A percentile compares a stretch with the other conserved stretches of the same genome.
phyloP scores from a whole-genome alignment of 257 asterid species.

The Prunella vulgaris region DNA sequence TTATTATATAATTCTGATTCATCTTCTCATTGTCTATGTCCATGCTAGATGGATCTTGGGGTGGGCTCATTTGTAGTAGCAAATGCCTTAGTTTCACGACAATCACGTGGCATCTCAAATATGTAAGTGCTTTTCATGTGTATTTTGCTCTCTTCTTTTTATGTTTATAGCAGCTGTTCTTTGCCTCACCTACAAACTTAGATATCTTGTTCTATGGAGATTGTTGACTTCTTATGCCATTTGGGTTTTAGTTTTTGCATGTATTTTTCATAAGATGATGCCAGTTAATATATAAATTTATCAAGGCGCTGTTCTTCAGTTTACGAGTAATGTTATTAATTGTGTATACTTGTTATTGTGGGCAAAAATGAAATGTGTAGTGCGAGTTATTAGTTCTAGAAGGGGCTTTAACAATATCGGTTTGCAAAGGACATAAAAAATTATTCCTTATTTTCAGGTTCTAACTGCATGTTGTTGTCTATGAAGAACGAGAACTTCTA shows the following conservation, averaged over 20 bases:
- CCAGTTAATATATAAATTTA: background rate
- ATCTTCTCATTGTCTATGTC: conserved; percentile 15
- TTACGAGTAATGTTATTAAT: background rate
- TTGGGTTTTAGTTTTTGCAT: background rate
- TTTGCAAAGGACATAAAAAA: background rate
- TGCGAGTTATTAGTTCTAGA: background rate
- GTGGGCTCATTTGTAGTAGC: conserved; percentile 89
- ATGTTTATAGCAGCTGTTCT: background rate
- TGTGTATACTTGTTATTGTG: background rate
- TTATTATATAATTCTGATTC: conserved; percentile 6
- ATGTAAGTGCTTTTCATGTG: conserved; percentile 37
- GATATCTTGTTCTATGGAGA: conserved; percentile 6
- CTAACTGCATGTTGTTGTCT: background rate
- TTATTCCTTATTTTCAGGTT: background rate
- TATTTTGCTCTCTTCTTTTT: background rate
- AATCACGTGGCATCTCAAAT: conserved; percentile 68
- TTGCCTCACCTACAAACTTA: background rate
- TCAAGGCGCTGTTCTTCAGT: background rate
- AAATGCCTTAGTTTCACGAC: conserved; percentile 84
- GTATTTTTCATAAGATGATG: background rate
- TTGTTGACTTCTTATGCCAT: conserved; percentile 1
- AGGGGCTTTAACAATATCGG: background rate
- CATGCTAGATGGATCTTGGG: conserved; percentile 90
- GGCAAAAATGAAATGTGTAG: background rate
- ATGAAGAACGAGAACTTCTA: background rate